Base-by-base conservation (phyloP, 179 eudicot genomes). In the Actinidia arguta region DNA sequence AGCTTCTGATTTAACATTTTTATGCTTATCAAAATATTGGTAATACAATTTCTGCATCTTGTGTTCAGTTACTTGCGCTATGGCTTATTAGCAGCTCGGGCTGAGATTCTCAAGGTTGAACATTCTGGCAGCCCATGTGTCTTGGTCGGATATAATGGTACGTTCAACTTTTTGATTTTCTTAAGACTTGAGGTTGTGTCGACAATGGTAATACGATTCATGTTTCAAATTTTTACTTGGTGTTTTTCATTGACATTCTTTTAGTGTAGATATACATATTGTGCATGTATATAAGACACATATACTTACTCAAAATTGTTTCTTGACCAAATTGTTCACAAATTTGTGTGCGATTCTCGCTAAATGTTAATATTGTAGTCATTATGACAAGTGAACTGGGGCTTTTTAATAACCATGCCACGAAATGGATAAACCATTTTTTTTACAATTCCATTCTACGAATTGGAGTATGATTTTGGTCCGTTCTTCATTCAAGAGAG, bases 41-140 rank as follows among this genome's bases (percentile, higher is more conserved):
- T 67, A 73, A 71, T 46, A 24, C 47, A 20, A n/a, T 59, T 59
- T 81, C 27, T 56, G 13, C 67, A 20, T 58, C 17, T 84, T 66
- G 10, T 76, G 73, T 85, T 61, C 95, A 96, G 99, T 88, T 96
- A 95, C 89, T 86, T 96, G 90, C 90, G 79, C 79, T 95, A 95
- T 87, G 99, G 99, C 56, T 88, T 96, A 86, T 90, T 95, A 83
- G 99, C 99, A 27, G 98, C 99, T 68, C 97, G 99, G 84, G 99
- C 98, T 76, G 98, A 95, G 91, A 96, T 96, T 78, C 71, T 95
- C 81, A 90, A 90, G 87, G 91, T 86, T 78, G 93, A 86, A 80
- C 89, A 83, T 77, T 78, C 92, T 76, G 95, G 87, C 58, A 96
- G 88, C 85, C 98, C 98, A 9, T 96, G 99, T 82, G 79, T 96